Base-by-base conservation (phyloP, 2,329 filamentous ascomycete species). In the Elsinoe australis region DNA sequence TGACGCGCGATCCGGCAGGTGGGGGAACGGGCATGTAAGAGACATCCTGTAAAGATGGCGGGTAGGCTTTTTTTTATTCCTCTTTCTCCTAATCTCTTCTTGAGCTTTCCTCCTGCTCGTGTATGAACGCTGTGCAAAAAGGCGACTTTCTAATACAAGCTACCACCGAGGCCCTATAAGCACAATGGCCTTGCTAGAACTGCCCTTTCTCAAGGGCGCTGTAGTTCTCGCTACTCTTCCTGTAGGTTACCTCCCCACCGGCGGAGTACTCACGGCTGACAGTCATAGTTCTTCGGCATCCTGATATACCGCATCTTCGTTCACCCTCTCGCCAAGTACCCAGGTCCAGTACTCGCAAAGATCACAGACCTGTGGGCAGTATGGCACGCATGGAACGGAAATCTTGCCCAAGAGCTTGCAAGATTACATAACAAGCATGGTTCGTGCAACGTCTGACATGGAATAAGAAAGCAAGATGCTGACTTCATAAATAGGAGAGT, bases 401-500 rank as follows among this genome's bases (percentile, higher is more conserved):
- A 60, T 38, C 53, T 61, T 61, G 51, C 51, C 59, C 24, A 50
- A 56, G n/a, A 56, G 58, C 49, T 57, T 48, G 69, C 71, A 75
- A 22, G 71, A 82, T 56, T 48, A n/a, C 87, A 94, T 62, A 69
- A 81, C 56, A 73, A 75, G 60, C 88, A 94, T 58, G 77, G 79
- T 56, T 18, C 21, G 45, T 24, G 18, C 6, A n/a, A 5, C 36
- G 19, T 18, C 36, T 35, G 41, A 19, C 18, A 9, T n/a, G n/a
- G 39, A 31, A 14, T 10, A 22, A 14, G 29, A 17, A n/a, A 19
- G 26, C 3, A 21, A 5, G 10, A 31, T n/a, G 31, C 44, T 47
- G 44, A 47, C 44, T 12, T 10, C 15, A 7, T 12, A 21, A 21
- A 19, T 19, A 48, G 45, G 45, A 18, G 68, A 71, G n/a, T 64